A percentile compares a stretch with the other conserved stretches of the same genome.
These are phyloP conservation scores for Phytopythium sindhum DNA, from an alignment of 352 stramenopile species.

Conservation along the genomic window DNA sequence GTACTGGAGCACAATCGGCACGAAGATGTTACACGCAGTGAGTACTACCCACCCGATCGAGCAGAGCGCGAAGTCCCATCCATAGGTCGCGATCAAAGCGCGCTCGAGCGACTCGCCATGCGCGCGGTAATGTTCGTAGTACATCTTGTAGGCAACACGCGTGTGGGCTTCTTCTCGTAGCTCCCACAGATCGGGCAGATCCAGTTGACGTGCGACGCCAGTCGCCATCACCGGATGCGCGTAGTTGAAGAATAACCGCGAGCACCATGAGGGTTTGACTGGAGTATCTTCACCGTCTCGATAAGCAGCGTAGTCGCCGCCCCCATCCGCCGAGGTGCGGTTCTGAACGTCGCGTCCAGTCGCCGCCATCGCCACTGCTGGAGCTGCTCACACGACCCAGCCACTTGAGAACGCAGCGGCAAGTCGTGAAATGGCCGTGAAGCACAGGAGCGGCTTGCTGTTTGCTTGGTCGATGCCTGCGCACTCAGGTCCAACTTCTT, in stretches of 20 bases:
- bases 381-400: neutral
- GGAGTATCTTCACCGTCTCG: neutral
- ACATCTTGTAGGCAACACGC: slow-evolving; percentile 1
- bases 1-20: slow-evolving; percentile 15
- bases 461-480: neutral
- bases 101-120: slow-evolving; percentile 1
- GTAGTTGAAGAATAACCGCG: slow-evolving; percentile 8
- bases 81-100: slow-evolving; percentile 7
- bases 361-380: neutral
- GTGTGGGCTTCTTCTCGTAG: neutral
- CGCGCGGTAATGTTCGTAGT: neutral
- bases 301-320: neutral
- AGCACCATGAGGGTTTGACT: neutral
- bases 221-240: slow-evolving; percentile 8
- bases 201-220: slow-evolving; percentile 4
- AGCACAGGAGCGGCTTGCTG: neutral
- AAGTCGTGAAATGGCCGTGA: neutral
- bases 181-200: slow-evolving; percentile 8
- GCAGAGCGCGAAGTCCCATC: slow-evolving; percentile 8
- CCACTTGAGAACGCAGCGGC: neutral
- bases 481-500: too few relatives aligned
- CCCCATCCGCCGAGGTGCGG: neutral
- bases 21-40: slow-evolving; percentile 12
- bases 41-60: slow-evolving; percentile 6
- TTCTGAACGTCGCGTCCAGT: neutral